phyloP scores from a whole-genome alignment of 2,329 filamentous ascomycete species.

The Cladosporium sphaerospermum region DNA sequence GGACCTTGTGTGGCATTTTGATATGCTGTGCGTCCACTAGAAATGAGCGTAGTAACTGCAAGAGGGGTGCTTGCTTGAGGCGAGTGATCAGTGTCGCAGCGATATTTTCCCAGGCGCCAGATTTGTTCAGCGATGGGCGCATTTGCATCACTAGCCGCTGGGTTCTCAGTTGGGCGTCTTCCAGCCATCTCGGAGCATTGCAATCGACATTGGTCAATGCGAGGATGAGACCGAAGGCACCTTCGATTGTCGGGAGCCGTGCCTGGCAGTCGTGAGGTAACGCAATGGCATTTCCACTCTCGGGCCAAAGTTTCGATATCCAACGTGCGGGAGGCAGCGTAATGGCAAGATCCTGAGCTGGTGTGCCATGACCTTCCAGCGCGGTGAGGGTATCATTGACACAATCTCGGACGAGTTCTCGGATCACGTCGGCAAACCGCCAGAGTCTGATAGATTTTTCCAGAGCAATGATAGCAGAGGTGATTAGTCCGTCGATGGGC shows the following conservation, averaged over 20 bases:
- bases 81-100: constrained; percentile 15
- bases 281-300: constrained; percentile 35
- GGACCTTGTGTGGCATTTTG: not conserved
- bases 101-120: constrained; percentile 17
- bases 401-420: constrained; percentile 35
- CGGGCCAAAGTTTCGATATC: constrained; percentile 33
- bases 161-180: constrained; percentile 19
- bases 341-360: constrained; percentile 20
- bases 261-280: constrained; percentile 36
- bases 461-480: constrained; percentile 32
- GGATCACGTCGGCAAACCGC: constrained; percentile 29
- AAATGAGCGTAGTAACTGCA: not conserved
- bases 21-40: not conserved
- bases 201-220: constrained; percentile 17
- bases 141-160: constrained; percentile 13
- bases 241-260: constrained; percentile 13
- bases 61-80: not conserved
- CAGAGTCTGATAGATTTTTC: constrained; percentile 31
- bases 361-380: constrained; percentile 30
- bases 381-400: constrained; percentile 39
- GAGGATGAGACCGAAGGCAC: constrained; percentile 24
- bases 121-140: constrained; percentile 14
- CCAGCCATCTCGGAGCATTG: constrained; percentile 17
- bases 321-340: constrained; percentile 35
- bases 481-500: constrained; percentile 35